Evolutionary conservation across 176 grass and related monocot species (phyloP), one percentile per base, ranked within the genome.

Genomic region (Rhynchospora pubera): DNA sequence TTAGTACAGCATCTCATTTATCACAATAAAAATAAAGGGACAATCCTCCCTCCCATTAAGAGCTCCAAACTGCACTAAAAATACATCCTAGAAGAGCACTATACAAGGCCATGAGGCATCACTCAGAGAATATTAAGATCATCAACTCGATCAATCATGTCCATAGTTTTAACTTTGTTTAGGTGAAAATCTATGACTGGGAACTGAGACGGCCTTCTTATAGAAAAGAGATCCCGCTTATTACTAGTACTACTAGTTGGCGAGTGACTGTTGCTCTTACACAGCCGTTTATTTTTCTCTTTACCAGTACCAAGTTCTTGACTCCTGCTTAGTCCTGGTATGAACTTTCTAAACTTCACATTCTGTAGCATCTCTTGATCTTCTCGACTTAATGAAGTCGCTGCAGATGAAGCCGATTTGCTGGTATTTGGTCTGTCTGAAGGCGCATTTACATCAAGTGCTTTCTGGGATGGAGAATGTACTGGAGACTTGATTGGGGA

Each of bases 181-280:
- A 94, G 81, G 79, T 93, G 81, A n/a, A 98, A 98, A 83, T 94
- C 82, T 23, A 98, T 94, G 62, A 94, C 83, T 16, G 92, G 96
- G 65, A 98, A 87, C 84, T 77, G 82, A 34, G 88, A 90, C 0
- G 86, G 2, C 65, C 96, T 89, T 83, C 92, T 94, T 45, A 87
- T 84, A 7, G 89, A 79, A 48, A 91, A 87, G 3, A 90, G 82
- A 19, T 94, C 92, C 69, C 89, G 94, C 83, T 82, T 92, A 82
- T 85, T 84, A 63, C 90, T 93, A 73, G 15, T 43, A 28, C 47
- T 62, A 79, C 43, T 79, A 60, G 90, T 93, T n/a, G 90, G 96
- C 21, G 96, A 94, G 79, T 94, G 96, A 62, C 90, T 98, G 56
- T 88, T 94, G 81, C 96, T 98, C 88, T 98, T 98, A 86, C 91